Base-by-base conservation (phyloP, 257 asterid species). In the Echites panduratus region DNA sequence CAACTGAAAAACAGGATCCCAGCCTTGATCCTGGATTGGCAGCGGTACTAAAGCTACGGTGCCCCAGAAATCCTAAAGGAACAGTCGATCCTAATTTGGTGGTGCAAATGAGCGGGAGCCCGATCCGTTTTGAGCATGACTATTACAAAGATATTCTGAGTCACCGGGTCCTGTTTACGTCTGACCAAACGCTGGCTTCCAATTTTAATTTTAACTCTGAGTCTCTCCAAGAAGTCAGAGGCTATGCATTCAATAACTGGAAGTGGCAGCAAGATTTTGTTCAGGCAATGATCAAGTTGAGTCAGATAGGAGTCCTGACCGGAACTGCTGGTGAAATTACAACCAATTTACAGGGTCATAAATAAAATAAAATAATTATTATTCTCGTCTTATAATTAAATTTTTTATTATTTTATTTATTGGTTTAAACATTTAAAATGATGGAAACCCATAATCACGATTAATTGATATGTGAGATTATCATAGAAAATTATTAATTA, bases 91-190 rank as follows among this genome's bases (percentile, higher is more conserved):
- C 84, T 0, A 86, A 71, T 58, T 71, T 58, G 43, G 89, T 83
- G 56, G 91, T 91, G 65, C 85, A 86, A 0, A 87, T 91, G 91
- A 84, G 89, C 75, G 79, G 43, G 44, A 76, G 72, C 70, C 85
- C 84, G 0, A n/a, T 73, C 29, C 62, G 57, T 63, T 72, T 70
- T 12, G 87, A 83, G 5, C 70, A 72, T 1, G 56, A 68, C 40
- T 85, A 85, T 74, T 85, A 81, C 71, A 6, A 14, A 11, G 65
- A 77, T 54, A 32, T 82, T 80, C 40, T 80, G 20, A 71, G 41
- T 1, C 41, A 48, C 22, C 13, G 74, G 0, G 90, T 86, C 8
- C 63, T 85, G 26, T 78, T 85, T 71, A 80, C 90, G 0, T 84
- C 90, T 20, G 89, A 87, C 22, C 90, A 89, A 13, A 73, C 87